Percentiles rank a stretch among this genome's conserved stretches.
Evolutionary conservation across 2,329 filamentous ascomycete genomes (phyloP).

Genomic region (Pyrenochaeta sp.): DNA sequence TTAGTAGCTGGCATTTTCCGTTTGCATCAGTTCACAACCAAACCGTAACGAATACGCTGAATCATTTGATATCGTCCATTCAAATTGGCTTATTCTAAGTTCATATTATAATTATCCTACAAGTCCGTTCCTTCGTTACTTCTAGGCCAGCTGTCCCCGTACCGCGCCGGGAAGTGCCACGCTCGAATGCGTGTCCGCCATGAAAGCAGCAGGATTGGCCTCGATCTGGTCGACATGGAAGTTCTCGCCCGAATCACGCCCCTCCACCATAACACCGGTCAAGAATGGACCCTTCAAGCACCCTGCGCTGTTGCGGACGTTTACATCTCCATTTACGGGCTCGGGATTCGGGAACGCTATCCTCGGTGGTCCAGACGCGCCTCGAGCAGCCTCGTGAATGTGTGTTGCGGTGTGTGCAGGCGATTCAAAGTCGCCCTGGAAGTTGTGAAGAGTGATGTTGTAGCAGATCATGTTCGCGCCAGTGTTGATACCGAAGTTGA

Average conservation of each 20-base stretch:
- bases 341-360: conserved; percentile 39
- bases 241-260: conserved; percentile 57
- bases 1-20: too few relatives aligned
- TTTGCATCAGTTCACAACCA: too few relatives aligned
- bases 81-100: conserved; percentile 17
- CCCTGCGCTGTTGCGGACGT: conserved; percentile 30
- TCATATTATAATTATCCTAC: background rate
- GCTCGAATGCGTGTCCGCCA: conserved; percentile 63
- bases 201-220: conserved; percentile 60
- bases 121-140: background rate
- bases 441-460: conserved; percentile 61
- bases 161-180: conserved; percentile 63
- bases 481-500: conserved; percentile 63
- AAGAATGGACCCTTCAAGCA: conserved; percentile 36
- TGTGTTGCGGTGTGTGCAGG: conserved; percentile 64
- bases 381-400: conserved; percentile 61
- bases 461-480: conserved; percentile 54
- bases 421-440: conserved; percentile 62
- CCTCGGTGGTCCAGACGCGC: conserved; percentile 60
- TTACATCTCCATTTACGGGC: conserved; percentile 14
- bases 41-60: too few relatives aligned
- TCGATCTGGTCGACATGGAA: conserved; percentile 63
- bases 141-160: conserved; percentile 55
- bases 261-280: conserved; percentile 50
- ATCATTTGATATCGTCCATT: background rate